These are phyloP conservation scores for Saksenaea vasiformis DNA, from an alignment of 371 early-diverging fungal genomes.

Conservation along the genomic window DNA sequence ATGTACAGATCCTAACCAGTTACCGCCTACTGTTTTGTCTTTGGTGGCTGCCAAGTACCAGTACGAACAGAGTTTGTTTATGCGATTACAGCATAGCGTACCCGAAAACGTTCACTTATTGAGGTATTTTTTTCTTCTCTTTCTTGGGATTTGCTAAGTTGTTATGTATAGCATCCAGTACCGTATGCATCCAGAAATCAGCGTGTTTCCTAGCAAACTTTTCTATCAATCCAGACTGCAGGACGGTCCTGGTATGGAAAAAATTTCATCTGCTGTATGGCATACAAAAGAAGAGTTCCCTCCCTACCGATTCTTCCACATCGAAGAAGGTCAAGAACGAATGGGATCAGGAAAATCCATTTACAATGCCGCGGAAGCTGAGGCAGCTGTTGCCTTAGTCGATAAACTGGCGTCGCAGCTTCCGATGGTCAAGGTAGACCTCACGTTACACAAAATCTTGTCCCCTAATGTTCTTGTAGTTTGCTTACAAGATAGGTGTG, in stretches of 20 bases:
- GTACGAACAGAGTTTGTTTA: conserved; percentile 93
- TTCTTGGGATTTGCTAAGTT: background rate
- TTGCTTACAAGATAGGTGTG: conserved; percentile 79
- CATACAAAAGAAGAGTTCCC: conserved; percentile 64
- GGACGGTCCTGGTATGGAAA: conserved; percentile 78
- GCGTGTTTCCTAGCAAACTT: conserved; percentile 75
- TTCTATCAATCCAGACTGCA: conserved; percentile 81
- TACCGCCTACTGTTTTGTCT: conserved; percentile 94
- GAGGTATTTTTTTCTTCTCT: conserved; percentile 35
- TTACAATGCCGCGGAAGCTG: conserved; percentile 82
- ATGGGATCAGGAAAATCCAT: conserved; percentile 69
- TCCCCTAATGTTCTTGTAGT: conserved; percentile 33
- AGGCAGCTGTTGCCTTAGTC: conserved; percentile 74
- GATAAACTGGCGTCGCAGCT: conserved; percentile 55
- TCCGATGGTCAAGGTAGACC: conserved; percentile 59
- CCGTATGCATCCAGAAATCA: conserved; percentile 96
- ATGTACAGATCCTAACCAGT: conserved; percentile 88
- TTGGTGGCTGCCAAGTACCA: conserved; percentile 65
- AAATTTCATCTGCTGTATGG: conserved; percentile 73
- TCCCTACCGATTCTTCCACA: conserved; percentile 84
- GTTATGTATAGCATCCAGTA: conserved; percentile 80
- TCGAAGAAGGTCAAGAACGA: conserved; percentile 72
- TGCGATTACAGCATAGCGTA: conserved; percentile 69
- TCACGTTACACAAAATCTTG: background rate
- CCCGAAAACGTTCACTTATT: conserved; percentile 74